Base-by-base conservation (phyloP, 139 green algal genomes). In the Tetraselmis striata region DNA sequence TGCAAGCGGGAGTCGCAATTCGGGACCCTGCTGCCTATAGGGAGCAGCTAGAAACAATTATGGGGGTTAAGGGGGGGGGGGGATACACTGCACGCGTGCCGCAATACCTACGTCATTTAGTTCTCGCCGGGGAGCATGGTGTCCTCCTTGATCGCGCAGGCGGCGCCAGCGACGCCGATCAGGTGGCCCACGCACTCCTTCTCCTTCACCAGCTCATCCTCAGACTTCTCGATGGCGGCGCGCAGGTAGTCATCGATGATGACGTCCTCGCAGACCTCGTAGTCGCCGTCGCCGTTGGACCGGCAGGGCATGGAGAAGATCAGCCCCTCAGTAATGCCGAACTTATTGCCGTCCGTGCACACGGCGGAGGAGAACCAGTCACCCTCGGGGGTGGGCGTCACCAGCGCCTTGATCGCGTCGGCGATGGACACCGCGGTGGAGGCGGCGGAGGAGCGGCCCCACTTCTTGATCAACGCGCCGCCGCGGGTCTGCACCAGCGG, bases 391-490 rank as follows among this genome's bases (percentile, higher is more conserved):
- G 95, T 98, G 80, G 95, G 95, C 2, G 31, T 87, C 75, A 96
- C 90, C 67, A 98, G 89, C 23, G 87, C 84, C 29, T 91, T 88
- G 78, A 98, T 94, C 79, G 91, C 90, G 82, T 98, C 95, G 22
- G 93, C 94, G 67, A 98, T 92, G 29, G 92, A 97, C 25, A 98
- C 95, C 1, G 94, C 95, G 28, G 95, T 98, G 79, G 93, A 97
- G 30, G 95, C 95, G 26, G 93, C 95, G 30, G 89, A 94, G 77
- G 90, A 96, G 82, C 93, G 90, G 81, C 95, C 95, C 93, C 93
- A 98, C 90, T 98, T 98, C 89, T 98, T 97, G 89, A 98, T 98
- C 0, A 98, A 86, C 0, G 91, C 92, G n/a, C 91, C 95, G 67
- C 95, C 95, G 30, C 95, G 92, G 32, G 88, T 93, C 2, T 94